A percentile compares a stretch with the other conserved stretches of the same genome.
Evolutionary conservation across 1,139 yeast species (phyloP).

Genomic region (Suhomyces wounanorum): DNA sequence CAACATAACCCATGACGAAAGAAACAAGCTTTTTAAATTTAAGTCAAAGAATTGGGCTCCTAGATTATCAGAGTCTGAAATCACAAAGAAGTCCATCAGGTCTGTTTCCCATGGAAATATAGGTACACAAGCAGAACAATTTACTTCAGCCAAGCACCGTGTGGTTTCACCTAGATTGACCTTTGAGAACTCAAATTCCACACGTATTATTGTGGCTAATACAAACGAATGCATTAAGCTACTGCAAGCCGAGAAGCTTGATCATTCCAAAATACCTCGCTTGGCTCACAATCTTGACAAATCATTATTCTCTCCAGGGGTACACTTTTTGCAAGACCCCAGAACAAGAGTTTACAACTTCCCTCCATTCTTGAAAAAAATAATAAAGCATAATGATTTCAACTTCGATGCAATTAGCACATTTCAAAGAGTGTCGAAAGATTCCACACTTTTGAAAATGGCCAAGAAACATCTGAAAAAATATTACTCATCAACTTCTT

Average conservation of each 20-base stretch:
- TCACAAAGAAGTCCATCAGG: not conserved
- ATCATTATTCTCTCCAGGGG: slow-evolving; percentile 79
- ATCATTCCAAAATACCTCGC: slow-evolving; percentile 33
- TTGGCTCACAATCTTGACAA: slow-evolving; percentile 67
- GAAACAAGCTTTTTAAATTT: slow-evolving; percentile 3
- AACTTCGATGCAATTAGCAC: slow-evolving; percentile 57
- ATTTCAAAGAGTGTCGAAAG: slow-evolving; percentile 67
- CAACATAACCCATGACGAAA: slow-evolving; percentile 4
- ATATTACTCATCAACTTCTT: slow-evolving; percentile 82
- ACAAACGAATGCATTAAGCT: slow-evolving; percentile 9
- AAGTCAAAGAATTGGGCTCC: slow-evolving; percentile 1
- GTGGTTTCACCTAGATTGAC: slow-evolving; percentile 1
- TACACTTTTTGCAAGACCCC: slow-evolving; percentile 77
- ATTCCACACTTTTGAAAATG: slow-evolving; percentile 52
- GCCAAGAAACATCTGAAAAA: slow-evolving; percentile 45
- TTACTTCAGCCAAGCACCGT: not conserved
- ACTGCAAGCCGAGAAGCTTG: slow-evolving; percentile 26
- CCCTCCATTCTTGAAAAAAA: slow-evolving; percentile 57
- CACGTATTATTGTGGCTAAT: not conserved
- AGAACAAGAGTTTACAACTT: slow-evolving; percentile 75
- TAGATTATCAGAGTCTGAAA: not conserved
- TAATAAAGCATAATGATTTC: slow-evolving; percentile 69
- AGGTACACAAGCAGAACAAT: not conserved
- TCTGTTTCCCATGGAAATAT: not conserved
- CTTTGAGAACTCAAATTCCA: slow-evolving; percentile 6